Evolutionary conservation across 2,329 filamentous ascomycete species (phyloP).

Genomic region (Passalora sequoiae): DNA sequence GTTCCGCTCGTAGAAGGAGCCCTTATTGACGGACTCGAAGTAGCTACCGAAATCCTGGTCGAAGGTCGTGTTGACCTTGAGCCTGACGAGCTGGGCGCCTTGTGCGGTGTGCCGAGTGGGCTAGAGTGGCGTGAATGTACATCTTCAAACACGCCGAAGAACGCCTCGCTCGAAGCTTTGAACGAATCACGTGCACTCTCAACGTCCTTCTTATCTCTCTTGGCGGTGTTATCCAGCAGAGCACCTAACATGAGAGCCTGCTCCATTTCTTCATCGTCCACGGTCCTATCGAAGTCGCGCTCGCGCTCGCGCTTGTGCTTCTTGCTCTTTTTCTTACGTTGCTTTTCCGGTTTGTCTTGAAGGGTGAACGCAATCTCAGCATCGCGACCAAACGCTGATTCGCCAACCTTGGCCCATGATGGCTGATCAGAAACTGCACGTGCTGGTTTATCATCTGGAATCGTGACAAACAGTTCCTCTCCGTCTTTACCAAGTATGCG

Average conservation of each 20-base stretch:
- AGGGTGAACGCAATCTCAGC: too few species aligned
- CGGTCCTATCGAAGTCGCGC: too few species aligned
- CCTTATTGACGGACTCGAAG: not conserved
- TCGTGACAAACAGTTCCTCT: too few species aligned
- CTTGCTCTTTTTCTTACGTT: too few species aligned
- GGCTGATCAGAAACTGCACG: too few species aligned
- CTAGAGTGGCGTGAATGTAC: not conserved
- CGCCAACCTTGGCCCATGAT: too few species aligned
- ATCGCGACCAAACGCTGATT: too few species aligned
- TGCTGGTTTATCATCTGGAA: too few species aligned
- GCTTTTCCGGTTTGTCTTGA: too few species aligned
- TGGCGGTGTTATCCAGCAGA: slow-evolving; percentile 9
- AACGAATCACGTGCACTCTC: slow-evolving; percentile 5
- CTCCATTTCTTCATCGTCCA: too few species aligned
- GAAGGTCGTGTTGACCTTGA: slow-evolving; percentile 3
- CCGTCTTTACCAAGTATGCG: too few species aligned
- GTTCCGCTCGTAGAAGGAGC: not conserved
- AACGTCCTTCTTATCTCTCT: not conserved
- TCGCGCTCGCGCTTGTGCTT: not conserved
- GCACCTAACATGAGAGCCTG: slow-evolving; percentile 26
- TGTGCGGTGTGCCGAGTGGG: not conserved
- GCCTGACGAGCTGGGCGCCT: slow-evolving; percentile 7
- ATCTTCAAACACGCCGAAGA: not conserved
- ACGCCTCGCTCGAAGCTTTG: slow-evolving; percentile 9
- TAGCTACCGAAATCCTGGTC: not conserved